Percentiles rank a stretch among this genome's conserved stretches.
Conservation (phyloP, 2,329 filamentous ascomycete species). For the Alternaria sp. region DNA sequence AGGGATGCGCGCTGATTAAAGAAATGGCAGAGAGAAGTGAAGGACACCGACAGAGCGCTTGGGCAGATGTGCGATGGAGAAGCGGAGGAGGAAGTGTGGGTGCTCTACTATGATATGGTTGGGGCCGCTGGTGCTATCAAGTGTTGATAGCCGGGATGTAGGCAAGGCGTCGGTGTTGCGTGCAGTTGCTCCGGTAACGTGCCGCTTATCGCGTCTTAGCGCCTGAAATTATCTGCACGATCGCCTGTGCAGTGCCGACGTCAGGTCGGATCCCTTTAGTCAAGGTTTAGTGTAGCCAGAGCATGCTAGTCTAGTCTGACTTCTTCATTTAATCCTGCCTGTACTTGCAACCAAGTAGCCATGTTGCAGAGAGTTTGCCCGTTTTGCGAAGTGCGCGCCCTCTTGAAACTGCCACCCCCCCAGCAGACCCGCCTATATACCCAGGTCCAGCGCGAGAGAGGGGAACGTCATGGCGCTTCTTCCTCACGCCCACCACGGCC, state of each 20-base stretch:
- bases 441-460: slow-evolving; percentile 32
- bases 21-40: slow-evolving; percentile 35
- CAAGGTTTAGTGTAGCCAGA: background rate
- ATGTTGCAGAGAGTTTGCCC: slow-evolving; percentile 51
- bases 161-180: slow-evolving; percentile 18
- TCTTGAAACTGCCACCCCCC: background rate
- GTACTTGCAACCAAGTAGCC: background rate
- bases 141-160: slow-evolving; percentile 38
- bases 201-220: slow-evolving; percentile 13
- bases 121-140: slow-evolving; percentile 27
- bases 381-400: slow-evolving; percentile 52
- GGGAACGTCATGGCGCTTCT: slow-evolving; percentile 14
- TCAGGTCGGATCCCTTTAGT: slow-evolving; percentile 11
- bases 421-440: slow-evolving; percentile 49
- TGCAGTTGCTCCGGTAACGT: slow-evolving; percentile 32
- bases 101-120: slow-evolving; percentile 29
- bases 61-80: slow-evolving; percentile 38
- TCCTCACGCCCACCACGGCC: slow-evolving; percentile 1
- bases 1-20: slow-evolving; percentile 28
- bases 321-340: background rate
- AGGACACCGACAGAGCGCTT: slow-evolving; percentile 36
- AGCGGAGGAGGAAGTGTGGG: slow-evolving; percentile 37
- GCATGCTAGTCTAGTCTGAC: slow-evolving; percentile 1
- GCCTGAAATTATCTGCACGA: slow-evolving; percentile 7
- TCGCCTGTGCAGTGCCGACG: slow-evolving; percentile 17